Evolutionary conservation across 2,329 filamentous ascomycete genomes (phyloP).

Genomic region (Tolypocladium tundrense): DNA sequence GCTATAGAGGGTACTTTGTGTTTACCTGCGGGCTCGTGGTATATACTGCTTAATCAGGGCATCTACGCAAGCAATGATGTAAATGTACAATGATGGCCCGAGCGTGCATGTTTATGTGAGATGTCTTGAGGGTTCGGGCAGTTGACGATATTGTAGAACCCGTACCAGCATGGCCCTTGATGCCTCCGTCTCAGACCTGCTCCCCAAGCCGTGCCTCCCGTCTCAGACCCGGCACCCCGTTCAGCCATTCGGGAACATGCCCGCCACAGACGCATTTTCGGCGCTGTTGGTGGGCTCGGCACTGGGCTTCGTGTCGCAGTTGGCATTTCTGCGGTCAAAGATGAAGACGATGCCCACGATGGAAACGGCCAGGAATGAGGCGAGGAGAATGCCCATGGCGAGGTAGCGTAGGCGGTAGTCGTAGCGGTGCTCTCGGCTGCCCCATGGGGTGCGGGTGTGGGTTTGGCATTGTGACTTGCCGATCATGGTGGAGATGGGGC

Average conservation of each 20-base stretch:
- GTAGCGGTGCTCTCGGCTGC: constrained; percentile 12
- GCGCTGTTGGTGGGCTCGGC: not conserved
- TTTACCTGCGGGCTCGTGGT: not conserved
- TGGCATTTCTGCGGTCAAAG: constrained; percentile 2
- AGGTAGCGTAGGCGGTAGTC: constrained; percentile 14
- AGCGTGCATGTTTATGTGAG: not conserved
- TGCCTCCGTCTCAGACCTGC: too few relatives aligned
- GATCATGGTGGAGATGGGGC: constrained; percentile 6
- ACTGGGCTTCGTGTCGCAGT: not conserved
- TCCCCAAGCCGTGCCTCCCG: not conserved
- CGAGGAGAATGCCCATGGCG: constrained; percentile 13
- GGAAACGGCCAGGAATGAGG: constrained; percentile 11
- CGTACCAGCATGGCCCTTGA: too few relatives aligned
- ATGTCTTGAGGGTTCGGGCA: too few relatives aligned
- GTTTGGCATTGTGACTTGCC: constrained; percentile 16
- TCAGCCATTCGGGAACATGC: not conserved
- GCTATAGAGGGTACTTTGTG: not conserved
- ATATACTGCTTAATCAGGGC: not conserved
- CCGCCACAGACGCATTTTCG: not conserved
- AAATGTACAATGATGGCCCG: too few relatives aligned
- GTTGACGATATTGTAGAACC: not conserved
- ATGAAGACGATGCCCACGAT: constrained; percentile 11
- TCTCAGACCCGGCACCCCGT: not conserved
- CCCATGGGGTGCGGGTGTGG: constrained; percentile 19
- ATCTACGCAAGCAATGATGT: not conserved